Evolutionary conservation across 257 asterid species (phyloP), one percentile per base, ranked within the genome.

Genomic region (Perilla frutescens): DNA sequence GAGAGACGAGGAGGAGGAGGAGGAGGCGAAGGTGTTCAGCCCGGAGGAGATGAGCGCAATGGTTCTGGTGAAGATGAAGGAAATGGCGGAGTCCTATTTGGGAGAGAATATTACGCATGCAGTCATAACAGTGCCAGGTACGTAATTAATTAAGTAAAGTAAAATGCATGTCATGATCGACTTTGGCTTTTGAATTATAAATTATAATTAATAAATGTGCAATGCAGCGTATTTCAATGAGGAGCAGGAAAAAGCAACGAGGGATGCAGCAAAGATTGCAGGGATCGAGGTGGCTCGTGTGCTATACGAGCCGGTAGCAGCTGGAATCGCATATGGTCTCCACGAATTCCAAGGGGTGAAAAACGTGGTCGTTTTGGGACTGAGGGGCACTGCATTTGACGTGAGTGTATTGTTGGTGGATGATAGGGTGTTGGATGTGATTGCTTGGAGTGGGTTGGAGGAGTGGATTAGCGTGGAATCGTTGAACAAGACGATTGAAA

Each of bases 301-400:
- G 8, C 83, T 85, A 40, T 81, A 85, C n/a, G 90, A 85, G 73
- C 90, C 90, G 13, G 83, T 88, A 3, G 88, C 90, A 12, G 88
- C 87, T 39, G 87, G 87, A 68, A 73, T 85, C 12, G 90, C 90
- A 40, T 83, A 86, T 40, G 88, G 86, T 9, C 71, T 86, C 68
- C 86, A 83, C 75, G 77, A 86, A 76, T 20, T 20, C 1, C 60
- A 79, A 57, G 82, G 82, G 5, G 91, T 81, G 49, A 83, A 72
- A 79, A 86, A 86, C 81, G 79, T 86, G 62, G 83, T 86, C 3
- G 88, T 86, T 45, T 83, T 86, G 43, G 88, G 81, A 77, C 86
- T 86, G 88, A 37, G 90, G 87, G 87, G 90, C 8, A 85, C 90
- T 15, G 26, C 26, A 20, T 85, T 85, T 55, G 89, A 85, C 63